Conservation (phyloP, 2,329 filamentous ascomycete species). For the Ophiostoma sp. region DNA sequence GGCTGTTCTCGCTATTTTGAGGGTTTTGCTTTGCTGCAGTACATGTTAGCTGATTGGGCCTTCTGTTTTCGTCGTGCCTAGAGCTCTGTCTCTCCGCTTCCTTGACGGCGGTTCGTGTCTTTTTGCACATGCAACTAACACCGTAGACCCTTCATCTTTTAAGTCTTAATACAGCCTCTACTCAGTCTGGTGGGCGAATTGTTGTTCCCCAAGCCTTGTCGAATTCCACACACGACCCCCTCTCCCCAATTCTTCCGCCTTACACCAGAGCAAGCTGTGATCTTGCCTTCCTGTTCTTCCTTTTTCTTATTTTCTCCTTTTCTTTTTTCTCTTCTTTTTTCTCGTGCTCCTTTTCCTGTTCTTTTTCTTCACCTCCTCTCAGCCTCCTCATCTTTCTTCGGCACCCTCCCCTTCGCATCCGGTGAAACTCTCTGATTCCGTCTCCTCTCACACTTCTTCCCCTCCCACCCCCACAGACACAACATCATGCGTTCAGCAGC, state of each 20-base stretch:
- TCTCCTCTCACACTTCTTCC: too few species aligned
- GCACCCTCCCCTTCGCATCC: too few species aligned
- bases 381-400: neutral
- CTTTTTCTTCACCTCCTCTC: neutral
- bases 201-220: constrained; percentile 16
- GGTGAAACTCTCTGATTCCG: neutral
- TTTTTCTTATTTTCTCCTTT: neutral
- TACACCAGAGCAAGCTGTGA: neutral
- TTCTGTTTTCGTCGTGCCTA: neutral
- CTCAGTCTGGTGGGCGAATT: constrained; percentile 16
- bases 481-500: constrained; percentile 51
- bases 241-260: constrained; percentile 19
- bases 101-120: neutral
- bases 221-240: neutral
- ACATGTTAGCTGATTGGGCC: neutral
- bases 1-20: neutral
- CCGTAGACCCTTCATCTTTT: neutral
- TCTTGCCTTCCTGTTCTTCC: neutral
- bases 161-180: neutral
- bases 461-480: constrained; percentile 8
- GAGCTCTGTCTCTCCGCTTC: neutral
- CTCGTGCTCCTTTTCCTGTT: neutral
- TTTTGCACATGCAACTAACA: neutral
- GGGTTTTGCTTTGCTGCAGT: too few species aligned
- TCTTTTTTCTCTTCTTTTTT: neutral